A percentile compares a stretch with the other conserved stretches of the same genome.
Evolutionary conservation across 345 rosid genomes (phyloP).

Genomic region (Atalantia buxifolia): DNA sequence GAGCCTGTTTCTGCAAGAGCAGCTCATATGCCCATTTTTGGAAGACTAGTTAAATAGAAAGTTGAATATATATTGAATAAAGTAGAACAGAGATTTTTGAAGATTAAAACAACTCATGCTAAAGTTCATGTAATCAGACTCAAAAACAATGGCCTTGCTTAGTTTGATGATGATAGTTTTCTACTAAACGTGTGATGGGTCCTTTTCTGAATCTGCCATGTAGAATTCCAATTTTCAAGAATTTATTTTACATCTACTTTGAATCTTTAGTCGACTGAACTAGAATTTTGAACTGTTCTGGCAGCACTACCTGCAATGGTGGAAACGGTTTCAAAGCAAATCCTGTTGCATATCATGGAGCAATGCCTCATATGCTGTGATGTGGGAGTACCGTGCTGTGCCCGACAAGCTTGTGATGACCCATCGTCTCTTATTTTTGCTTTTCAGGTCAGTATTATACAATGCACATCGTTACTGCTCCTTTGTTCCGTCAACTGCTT

Average conservation of each 20-base stretch:
- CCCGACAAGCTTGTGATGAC: conserved; percentile 83
- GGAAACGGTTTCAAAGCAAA: conserved; percentile 74
- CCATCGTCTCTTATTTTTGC: conserved; percentile 91
- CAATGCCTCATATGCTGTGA: conserved; percentile 94
- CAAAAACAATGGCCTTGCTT: neutral
- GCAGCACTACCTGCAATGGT: conserved; percentile 82
- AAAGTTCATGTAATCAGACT: neutral
- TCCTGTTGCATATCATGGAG: conserved; percentile 82
- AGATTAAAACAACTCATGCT: neutral
- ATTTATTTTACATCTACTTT: conserved; percentile 2
- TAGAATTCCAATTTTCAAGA: neutral
- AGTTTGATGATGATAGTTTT: neutral
- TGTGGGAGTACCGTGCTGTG: conserved; percentile 82
- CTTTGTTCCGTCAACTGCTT: neutral
- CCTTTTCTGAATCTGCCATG: neutral
- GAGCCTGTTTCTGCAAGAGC: neutral
- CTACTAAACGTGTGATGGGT: neutral
- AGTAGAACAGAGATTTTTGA: neutral
- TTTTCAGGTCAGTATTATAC: conserved; percentile 69
- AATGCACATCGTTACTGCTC: neutral
- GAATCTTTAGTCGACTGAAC: conserved; percentile 8
- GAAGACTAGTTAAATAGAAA: neutral
- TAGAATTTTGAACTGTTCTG: conserved; percentile 20
- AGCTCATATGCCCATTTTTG: neutral
- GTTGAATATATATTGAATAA: neutral